A percentile compares a stretch with the other conserved stretches of the same genome.
These are phyloP conservation scores for Scutellaria galericulata DNA, from an alignment of 257 asterid genomes.

Conservation along the genomic window DNA sequence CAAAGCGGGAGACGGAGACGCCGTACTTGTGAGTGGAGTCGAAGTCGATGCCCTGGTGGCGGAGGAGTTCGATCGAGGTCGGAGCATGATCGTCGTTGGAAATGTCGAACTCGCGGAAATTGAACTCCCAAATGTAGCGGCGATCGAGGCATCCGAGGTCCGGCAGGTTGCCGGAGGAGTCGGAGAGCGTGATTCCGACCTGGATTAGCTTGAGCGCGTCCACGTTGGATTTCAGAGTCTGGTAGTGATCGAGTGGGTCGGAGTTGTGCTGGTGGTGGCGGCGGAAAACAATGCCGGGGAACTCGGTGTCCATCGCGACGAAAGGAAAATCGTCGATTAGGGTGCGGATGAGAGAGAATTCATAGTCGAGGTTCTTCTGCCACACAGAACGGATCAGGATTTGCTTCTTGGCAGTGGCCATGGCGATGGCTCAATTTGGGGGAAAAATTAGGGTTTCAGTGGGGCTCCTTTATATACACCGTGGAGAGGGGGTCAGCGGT, in stretches of 20 bases:
- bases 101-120: conserved; percentile 53
- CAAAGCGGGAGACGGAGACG: conserved; percentile 40
- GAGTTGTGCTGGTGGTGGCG: conserved; percentile 26
- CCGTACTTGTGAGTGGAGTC: conserved; percentile 39
- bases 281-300: conserved; percentile 64
- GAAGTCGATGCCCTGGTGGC: conserved; percentile 54
- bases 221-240: conserved; percentile 48
- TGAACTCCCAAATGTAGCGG: conserved; percentile 60
- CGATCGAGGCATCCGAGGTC: conserved; percentile 40
- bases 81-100: conserved; percentile 51
- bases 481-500: conserved; percentile 8
- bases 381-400: conserved; percentile 65
- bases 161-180: conserved; percentile 48
- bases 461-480: conserved; percentile 1
- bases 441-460: conserved; percentile 36
- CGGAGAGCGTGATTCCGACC: conserved; percentile 56
- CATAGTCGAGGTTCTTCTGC: conserved; percentile 57
- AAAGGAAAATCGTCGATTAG: conserved; percentile 53
- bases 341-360: conserved; percentile 55
- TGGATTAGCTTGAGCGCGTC: conserved; percentile 53
- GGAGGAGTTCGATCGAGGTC: conserved; percentile 54
- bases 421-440: conserved; percentile 40
- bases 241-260: conserved; percentile 46
- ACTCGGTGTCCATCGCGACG: conserved; percentile 80
- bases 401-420: conserved; percentile 38